Base-by-base conservation (phyloP, 78 protist genomes). In the Pigoraptor vietnamica region DNA sequence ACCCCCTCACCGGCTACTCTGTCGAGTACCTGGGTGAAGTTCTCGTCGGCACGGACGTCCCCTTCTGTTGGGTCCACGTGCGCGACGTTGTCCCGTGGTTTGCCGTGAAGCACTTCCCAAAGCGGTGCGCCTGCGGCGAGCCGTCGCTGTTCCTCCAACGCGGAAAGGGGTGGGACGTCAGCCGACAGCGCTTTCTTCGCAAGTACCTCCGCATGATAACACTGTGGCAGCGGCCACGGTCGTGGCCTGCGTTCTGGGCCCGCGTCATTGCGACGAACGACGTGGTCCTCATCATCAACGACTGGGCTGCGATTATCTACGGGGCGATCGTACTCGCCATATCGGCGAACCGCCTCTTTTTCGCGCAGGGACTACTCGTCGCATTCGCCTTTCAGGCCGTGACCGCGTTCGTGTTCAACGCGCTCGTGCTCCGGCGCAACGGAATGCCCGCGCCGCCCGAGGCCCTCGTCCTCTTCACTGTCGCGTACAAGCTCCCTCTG, bases 161-260 rank as follows among this genome's bases (percentile, higher is more conserved):
- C 37, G 91, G 91, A 24, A 56, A 89, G 56, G 91, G 91, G 24
- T 89, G 91, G 91, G 91, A 89, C 9, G 91, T 89, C 37, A 37
- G 67, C 23, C 91, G 91, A 1, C 91, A 89, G 24, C 91, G 91
- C 79, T 89, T 89, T 33, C 24, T 89, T 2, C 37, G 56, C 67
- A 89, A 89, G 37, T 89, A 56, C 79, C 24, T 36, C 23, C 55
- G 34, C 25, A 89, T 36, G 91, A 36, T 89, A 1, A 1, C 37
- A 10, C 0, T 21, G 33, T 24, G 1, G 37, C 34, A 2, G 35
- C 10, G 10, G 34, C 1, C 1, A 1, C 0, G 25, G 35, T 35
- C 39, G 25, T 37, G 34, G 23, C 29, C 34, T 36, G 56, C 67
- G 39, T 35, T 34, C 37, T 89, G 14, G 24, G 91, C 79, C 25